Evolutionary conservation across 306 rosid species (phyloP), one percentile per base, ranked within the genome.

Genomic region (Dryas octopetala): DNA sequence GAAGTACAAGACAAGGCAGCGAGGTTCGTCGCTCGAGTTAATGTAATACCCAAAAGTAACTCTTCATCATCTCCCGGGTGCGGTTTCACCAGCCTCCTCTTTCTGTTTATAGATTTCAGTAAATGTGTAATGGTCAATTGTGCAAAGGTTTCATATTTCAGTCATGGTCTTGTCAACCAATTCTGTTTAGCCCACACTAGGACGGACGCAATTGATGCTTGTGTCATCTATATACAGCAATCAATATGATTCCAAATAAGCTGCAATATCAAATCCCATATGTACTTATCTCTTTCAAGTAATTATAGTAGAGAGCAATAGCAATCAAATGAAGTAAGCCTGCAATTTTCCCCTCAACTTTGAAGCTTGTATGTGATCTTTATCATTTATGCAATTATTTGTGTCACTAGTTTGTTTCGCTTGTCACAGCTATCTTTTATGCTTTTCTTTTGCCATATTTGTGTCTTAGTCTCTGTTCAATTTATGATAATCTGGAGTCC

Each of bases 1-100:
- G 91, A 84, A 89, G 86, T 86, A 75, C 87, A 45, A 76, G 96
- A 79, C 88, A 89, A 71, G 83, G 88, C 15, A 86, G 88, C 17
- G 91, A 85, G 73, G 80, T 80, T 63, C 85, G 79, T 67, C 86
- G 81, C 17, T 82, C 82, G 2, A 79, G 28, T 68, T 83, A 73
- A 77, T 66, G 65, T 63, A 71, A 76, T 26, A 44, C 49, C 68
- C 38, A 11, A 61, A 65, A 54, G 71, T 23, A 60, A 62, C 69
- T 13, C 67, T 66, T 77, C 80, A 73, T 79, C 64, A 46, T 72
- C 71, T 81, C 73, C 54, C 6, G 72, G 79, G 38, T 17, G 73
- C 74, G 75, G 75, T 53, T 71, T 78, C 73, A 44, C 73, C 72
- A 46, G 57, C 76, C 9, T 40, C 32, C 16, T 43, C 32, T 65